Base-by-base conservation (phyloP, 2,329 filamentous ascomycete genomes). In the Tothia fuscella region DNA sequence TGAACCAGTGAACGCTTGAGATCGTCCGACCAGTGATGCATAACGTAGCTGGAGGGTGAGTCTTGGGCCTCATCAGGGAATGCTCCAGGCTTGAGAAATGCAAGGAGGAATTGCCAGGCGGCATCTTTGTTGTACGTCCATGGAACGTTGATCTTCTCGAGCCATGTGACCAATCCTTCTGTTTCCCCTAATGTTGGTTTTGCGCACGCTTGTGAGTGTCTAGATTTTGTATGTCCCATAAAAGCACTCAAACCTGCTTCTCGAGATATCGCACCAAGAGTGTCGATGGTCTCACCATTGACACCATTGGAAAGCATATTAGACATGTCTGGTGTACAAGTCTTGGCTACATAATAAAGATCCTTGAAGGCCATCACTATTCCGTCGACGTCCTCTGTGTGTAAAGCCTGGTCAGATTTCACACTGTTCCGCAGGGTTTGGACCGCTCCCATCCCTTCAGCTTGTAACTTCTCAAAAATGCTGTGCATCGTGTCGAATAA, bases 1-100 rank as follows among this genome's bases (percentile, higher is more conserved):
- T 71, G 62, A 3, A 72, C 63, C 2, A 77, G 56, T 6, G 66
- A 65, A 9, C 70, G 62, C 51, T 78, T 78, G 17, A 79, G 61
- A 10, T 60, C 55, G 25, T 71, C 65, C 0, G 71, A 58, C 76
- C 76, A 80, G 32, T 62, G 56, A 42, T 67, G 68, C n/a, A 58
- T 56, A 19, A 63, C 57, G 49, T 80, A 80, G 2, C 71, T 71
- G 19, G 44, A 39, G 12, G 16, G 14, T 9, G 17, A 20, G 30
- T 30, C 28, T 19, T 17, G 13, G 9, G n/a, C 13, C 5, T 20
- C 16, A 5, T 17, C 29, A 14, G 43, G 46, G 14, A 53, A 51
- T 7, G 49, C 56, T 3, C 58, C 54, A 2, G 68, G 67, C 41
- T 61, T 61, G 4, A 78, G 57, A 17, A 77, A 58, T 9, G 55